Base-by-base conservation (phyloP, 164 flowering plant species). In the Magnolia sinica region DNA sequence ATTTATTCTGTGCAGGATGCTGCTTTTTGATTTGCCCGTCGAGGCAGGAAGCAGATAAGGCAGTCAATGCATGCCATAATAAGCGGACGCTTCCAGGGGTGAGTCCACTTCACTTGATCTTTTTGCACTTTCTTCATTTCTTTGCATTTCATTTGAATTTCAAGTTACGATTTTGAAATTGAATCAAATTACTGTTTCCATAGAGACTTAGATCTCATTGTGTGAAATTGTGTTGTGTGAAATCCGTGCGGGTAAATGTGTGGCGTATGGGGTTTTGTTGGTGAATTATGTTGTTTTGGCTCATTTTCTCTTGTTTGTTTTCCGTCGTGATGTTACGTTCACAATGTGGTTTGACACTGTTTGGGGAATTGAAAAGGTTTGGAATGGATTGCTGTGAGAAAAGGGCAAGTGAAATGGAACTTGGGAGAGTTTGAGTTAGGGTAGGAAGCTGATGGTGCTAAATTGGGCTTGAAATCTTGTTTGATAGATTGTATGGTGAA, bases 61-160 rank as follows among this genome's bases (percentile, higher is more conserved):
- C 92, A 67, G 91, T 96, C 76, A 81, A 80, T 89, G 97, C 97
- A 65, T 96, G 90, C 78, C 98, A 96, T 77, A 96, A 96, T 71
- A 94, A 94, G 88, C 86, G 83, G 74, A 96, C 96, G 5, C 86
- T 96, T 65, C 96, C 98, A 23, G 99, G 99, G 87, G 99, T 96
- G 76, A 86, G 77, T 75, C 58, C 18, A n/a, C 22, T 29, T 55
- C 7, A 5, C 29, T 29, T 9, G 13, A 65, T 65, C 68, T 65
- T 37, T 37, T 37, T 37, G 45, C 37, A 2, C 16, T 23, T 65
- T 23, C 16, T 65, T 65, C 1, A 2, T 20, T 14, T 24, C 10
- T 65, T 29, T 65, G 29, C 6, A 14, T 65, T 22, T 65, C 14
- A 20, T 2, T 65, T 65, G 45, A 37, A 5, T 37, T 37, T 37